phyloP scores from a whole-genome alignment of 768 basidiomycete genomes.

The Paxillus ammoniavirescens region DNA sequence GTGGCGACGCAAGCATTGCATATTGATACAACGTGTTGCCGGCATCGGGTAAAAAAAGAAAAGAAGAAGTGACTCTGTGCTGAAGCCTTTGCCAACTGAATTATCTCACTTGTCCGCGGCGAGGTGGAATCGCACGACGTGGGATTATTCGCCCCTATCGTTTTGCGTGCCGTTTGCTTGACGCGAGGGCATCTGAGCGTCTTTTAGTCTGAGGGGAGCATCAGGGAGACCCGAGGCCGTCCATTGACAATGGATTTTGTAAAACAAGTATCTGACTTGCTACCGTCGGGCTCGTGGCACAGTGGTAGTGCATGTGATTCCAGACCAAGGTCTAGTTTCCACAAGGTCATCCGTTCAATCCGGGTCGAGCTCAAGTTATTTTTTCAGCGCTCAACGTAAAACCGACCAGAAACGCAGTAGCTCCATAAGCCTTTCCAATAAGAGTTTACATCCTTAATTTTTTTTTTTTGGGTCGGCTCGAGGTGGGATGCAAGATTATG shows the following conservation, averaged over 20 bases:
- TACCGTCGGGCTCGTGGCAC: slow-evolving; percentile 33
- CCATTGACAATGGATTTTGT: too few species aligned
- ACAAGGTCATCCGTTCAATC: slow-evolving; percentile 48
- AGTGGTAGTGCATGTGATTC: slow-evolving; percentile 42
- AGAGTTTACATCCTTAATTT: too few species aligned
- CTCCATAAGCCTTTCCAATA: too few species aligned
- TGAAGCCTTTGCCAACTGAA: not conserved
- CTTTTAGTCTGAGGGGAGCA: too few species aligned
- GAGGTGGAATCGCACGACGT: not conserved
- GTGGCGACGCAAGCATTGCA: not conserved
- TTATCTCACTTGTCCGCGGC: not conserved
- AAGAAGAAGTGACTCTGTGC: not conserved
- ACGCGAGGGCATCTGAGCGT: slow-evolving; percentile 2
- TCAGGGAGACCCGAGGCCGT: too few species aligned
- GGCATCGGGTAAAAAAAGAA: too few species aligned
- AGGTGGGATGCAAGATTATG: too few species aligned
- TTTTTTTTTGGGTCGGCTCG: too few species aligned
- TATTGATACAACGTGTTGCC: not conserved
- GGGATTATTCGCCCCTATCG: slow-evolving; percentile 5
- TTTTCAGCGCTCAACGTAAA: too few species aligned
- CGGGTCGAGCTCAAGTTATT: slow-evolving; percentile 41
- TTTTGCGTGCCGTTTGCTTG: slow-evolving; percentile 22
- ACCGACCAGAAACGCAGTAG: too few species aligned
- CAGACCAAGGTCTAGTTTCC: slow-evolving; percentile 28
- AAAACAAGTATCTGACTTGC: too few species aligned